Evolutionary conservation across 2,329 filamentous ascomycete genomes (phyloP), one percentile per base, ranked within the genome.

Genomic region (Thermothelomyces thermophilus): DNA sequence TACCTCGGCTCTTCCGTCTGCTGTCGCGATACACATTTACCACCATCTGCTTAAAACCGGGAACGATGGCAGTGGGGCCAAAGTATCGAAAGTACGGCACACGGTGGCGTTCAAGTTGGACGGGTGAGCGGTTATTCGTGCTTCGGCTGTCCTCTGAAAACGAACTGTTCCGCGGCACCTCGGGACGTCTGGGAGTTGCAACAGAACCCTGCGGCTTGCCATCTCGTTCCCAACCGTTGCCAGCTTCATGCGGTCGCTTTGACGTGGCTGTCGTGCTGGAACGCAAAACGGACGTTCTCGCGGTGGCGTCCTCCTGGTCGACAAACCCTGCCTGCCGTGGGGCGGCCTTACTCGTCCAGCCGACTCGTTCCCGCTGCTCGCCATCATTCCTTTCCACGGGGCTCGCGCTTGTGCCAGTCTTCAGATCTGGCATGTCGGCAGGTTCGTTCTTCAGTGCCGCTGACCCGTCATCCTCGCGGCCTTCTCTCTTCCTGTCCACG

Each of bases 71-170:
- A 1, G 90, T 95, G 0, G 88, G 87, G 0, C 89, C 90, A 63
- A 95, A 93, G 67, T 93, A 95, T 53, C 90, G 77, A 61, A 95
- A 95, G 64, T 93, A 95, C 0, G 89, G 89, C 56, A 95, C 87
- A 47, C 84, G 78, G 61, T 85, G 73, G 53, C 78, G 73, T 64
- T 77, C 73, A 26, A 77, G 70, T 43, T 74, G 66, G 10, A 69
- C 60, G 1, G 74, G 73, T 19, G 75, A 77, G 24, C 66, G 67
- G 48, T 66, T 66, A 48, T 63, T 63, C 0, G 66, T 64, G 53
- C 68, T 71, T 22, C 64, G 65, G 16, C 64, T 64, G 46, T 70
- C 69, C 37, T 72, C 69, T 41, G 69, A 70, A 48, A 67, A 69
- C 5, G 70, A 72, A 1, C 61, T 61, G 4, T 65, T 65, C 35